These are phyloP conservation scores for Cutaneotrichosporon curvatum DNA, from an alignment of 1,284 basidiomycete genomes.

Conservation along the genomic window DNA sequence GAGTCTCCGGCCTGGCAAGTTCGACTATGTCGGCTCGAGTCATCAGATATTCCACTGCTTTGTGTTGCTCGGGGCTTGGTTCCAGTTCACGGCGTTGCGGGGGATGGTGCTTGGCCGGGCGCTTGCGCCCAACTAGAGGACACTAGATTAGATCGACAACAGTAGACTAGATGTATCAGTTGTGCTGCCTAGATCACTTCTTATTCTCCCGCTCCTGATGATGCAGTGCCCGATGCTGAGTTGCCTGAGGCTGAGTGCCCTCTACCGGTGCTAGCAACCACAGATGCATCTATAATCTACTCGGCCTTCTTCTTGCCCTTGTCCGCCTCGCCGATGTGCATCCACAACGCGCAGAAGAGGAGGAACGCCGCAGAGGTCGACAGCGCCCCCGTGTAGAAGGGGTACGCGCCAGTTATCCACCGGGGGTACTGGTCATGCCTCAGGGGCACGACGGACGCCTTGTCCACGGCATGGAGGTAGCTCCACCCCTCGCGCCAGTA, in stretches of 20 bases:
- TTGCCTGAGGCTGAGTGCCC: too few relatives aligned
- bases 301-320: conserved; percentile 44
- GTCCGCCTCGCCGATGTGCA: conserved; percentile 55
- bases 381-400: conserved; percentile 84
- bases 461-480: conserved; percentile 64
- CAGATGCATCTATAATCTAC: background rate
- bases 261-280: too few relatives aligned
- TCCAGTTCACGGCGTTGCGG: conserved; percentile 55
- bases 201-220: too few relatives aligned
- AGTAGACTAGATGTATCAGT: too few relatives aligned
- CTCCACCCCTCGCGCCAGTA: conserved; percentile 79
- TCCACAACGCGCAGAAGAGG: conserved; percentile 75
- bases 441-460: conserved; percentile 82
- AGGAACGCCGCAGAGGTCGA: conserved; percentile 78
- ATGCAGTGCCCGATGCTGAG: too few relatives aligned
- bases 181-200: too few relatives aligned
- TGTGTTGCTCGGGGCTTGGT: conserved; percentile 68
- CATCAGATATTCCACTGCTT: conserved; percentile 79
- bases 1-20: conserved; percentile 64
- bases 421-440: conserved; percentile 91
- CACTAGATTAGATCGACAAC: too few relatives aligned
- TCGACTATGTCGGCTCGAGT: conserved; percentile 71
- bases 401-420: conserved; percentile 89
- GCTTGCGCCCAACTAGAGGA: too few relatives aligned
- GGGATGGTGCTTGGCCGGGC: conserved; percentile 37